phyloP scores from a whole-genome alignment of 1,284 basidiomycete genomes.

The Papiliotrema nemorosa region DNA sequence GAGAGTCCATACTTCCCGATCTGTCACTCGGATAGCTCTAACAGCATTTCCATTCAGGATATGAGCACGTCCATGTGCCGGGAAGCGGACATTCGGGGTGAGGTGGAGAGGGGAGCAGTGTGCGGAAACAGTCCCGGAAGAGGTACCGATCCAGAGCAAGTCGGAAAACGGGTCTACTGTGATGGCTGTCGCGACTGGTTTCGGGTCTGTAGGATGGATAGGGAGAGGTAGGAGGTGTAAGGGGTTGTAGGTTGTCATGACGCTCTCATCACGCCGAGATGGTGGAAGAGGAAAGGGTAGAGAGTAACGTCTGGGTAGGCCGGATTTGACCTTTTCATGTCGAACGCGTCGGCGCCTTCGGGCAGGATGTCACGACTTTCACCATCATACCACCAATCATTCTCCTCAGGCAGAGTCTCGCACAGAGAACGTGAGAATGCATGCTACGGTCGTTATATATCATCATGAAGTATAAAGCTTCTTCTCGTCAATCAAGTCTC shows the following conservation, averaged over 20 bases:
- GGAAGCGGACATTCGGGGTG: conserved; percentile 65
- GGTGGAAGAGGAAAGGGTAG: neutral
- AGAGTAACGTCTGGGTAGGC: no score
- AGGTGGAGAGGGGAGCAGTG: conserved; percentile 60
- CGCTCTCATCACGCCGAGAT: neutral
- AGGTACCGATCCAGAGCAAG: conserved; percentile 79
- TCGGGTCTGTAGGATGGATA: conserved; percentile 33
- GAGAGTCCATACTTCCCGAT: conserved; percentile 62
- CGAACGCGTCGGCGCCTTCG: no score
- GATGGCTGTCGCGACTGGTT: conserved; percentile 58
- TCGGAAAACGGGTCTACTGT: conserved; percentile 88
- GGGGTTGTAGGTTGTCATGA: conserved; percentile 35
- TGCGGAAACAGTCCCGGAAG: conserved; percentile 68
- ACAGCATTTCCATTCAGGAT: conserved; percentile 50
- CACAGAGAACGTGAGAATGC: no score
- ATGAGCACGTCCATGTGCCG: conserved; percentile 53
- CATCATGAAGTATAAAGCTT: no score
- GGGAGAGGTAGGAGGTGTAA: conserved; percentile 47
- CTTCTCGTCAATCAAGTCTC: no score
- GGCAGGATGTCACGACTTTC: no score
- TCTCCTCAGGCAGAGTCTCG: no score
- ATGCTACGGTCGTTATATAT: no score
- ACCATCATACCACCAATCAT: no score
- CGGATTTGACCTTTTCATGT: no score
- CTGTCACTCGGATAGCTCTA: conserved; percentile 67